Conservation (phyloP, 371 early-diverging fungal species). For the Saksenaea vasiformis region DNA sequence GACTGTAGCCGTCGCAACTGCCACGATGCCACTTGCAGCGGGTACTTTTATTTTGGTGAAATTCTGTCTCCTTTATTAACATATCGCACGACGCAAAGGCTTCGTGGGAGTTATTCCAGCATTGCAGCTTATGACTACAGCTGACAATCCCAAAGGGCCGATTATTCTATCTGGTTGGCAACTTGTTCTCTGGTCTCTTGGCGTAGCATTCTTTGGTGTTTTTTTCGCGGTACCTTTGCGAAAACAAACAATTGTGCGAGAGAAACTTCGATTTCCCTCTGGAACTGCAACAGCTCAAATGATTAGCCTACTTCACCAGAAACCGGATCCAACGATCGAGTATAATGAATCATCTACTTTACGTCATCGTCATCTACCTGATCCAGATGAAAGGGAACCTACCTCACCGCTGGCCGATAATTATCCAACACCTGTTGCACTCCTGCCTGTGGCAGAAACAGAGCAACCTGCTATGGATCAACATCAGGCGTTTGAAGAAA, state of each 20-base stretch:
- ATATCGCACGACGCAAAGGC: slow-evolving; percentile 32
- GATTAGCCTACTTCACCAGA: slow-evolving; percentile 76
- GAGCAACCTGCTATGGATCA: neutral
- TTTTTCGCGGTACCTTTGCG: slow-evolving; percentile 89
- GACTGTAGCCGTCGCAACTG: slow-evolving; percentile 83
- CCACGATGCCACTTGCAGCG: slow-evolving; percentile 84
- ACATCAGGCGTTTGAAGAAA: slow-evolving; percentile 42
- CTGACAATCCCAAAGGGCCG: slow-evolving; percentile 52
- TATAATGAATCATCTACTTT: slow-evolving; percentile 12
- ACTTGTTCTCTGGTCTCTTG: slow-evolving; percentile 79
- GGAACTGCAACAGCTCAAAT: slow-evolving; percentile 89
- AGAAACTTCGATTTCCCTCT: slow-evolving; percentile 83
- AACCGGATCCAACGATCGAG: slow-evolving; percentile 20
- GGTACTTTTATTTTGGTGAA: slow-evolving; percentile 26
- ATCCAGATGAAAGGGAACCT: neutral
- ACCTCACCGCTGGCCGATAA: neutral
- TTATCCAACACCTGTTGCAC: slow-evolving; percentile 13
- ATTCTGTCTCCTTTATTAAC: neutral
- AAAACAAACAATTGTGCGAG: slow-evolving; percentile 75
- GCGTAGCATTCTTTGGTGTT: slow-evolving; percentile 85
- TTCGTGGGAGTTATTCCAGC: slow-evolving; percentile 83
- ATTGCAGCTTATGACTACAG: slow-evolving; percentile 60
- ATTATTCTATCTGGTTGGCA: slow-evolving; percentile 49
- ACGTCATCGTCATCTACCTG: slow-evolving; percentile 3
- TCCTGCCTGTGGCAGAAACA: slow-evolving; percentile 8